These are phyloP conservation scores for Cutaneotrichosporon sp. DNA, from an alignment of 1,284 basidiomycete species.

Conservation along the genomic window DNA sequence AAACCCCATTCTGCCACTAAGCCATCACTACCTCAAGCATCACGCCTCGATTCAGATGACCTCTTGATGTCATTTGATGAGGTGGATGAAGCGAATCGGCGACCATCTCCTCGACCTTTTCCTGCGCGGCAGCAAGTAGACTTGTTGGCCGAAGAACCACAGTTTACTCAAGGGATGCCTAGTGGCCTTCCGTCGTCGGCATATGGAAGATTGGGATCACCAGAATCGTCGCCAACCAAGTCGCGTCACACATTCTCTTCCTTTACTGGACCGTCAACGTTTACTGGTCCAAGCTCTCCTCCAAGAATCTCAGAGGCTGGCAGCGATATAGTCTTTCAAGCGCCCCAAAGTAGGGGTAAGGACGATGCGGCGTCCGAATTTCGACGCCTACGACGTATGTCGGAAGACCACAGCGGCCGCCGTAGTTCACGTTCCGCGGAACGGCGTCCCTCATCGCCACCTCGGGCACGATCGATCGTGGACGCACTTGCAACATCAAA, in stretches of 20 bases:
- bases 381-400: conserved; percentile 12
- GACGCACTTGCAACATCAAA: conserved; percentile 9
- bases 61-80: conserved; percentile 38
- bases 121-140: background rate
- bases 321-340: conserved; percentile 35
- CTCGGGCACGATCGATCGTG: background rate
- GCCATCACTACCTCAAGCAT: background rate
- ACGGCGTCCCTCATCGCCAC: background rate
- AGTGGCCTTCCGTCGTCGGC: background rate
- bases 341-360: conserved; percentile 8
- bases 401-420: conserved; percentile 1
- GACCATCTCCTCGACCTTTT: background rate
- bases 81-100: background rate
- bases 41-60: conserved; percentile 21
- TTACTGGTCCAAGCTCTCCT: conserved; percentile 34
- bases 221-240: conserved; percentile 7
- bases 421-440: background rate
- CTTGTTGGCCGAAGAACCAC: conserved; percentile 8
- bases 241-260: conserved; percentile 4
- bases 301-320: conserved; percentile 30
- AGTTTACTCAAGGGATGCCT: background rate
- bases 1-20: background rate
- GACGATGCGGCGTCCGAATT: conserved; percentile 14
- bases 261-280: conserved; percentile 12
- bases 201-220: background rate